Evolutionary conservation across 352 stramenopile genomes (phyloP), one percentile per base, ranked within the genome.

Genomic region (Saprolegnia parasitica): DNA sequence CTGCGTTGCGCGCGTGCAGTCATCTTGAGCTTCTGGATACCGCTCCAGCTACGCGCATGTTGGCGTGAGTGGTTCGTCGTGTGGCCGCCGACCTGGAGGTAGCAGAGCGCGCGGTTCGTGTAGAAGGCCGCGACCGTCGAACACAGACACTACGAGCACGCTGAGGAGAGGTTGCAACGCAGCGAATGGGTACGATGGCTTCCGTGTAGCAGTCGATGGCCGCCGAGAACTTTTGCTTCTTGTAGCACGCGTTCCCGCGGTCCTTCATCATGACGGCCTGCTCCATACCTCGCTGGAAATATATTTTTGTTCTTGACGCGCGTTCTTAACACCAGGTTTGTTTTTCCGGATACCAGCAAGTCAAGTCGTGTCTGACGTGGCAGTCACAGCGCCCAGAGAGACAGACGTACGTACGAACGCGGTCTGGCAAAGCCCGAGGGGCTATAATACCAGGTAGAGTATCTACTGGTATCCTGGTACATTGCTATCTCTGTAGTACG

Each of bases 171-270:
- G 66, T 9, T 13, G 23, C 21, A 4, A 72, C 0, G 54, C 57
- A 20, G 42, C 42, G 46, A 1, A 16, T 18, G 79, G 75, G 71
- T 79, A 89, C 86, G 67, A 93, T 93, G 20, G 86, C 86, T 67
- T 91, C 83, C 3, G 86, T 93, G 73, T 93, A 93, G 81, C 89
- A 90, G 76, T 93, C 86, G 66, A 93, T 88, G 62, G 86, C 86
- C 16, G 86, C 83, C 35, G 72, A 66, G 73, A 84, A 89, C 67
- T 93, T 93, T 65, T 79, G 78, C 73, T 89, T 90, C 61, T 89
- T 78, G 71, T 91, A 93, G 77, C 80, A 91, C 72, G 79, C 73
- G 64, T 93, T 93, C 46, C 86, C 86, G 67, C 83, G 81, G 56
- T 86, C 75, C 77, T 93, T 93, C 76, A 93, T 81, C 76, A 78